Conservation (phyloP, 371 early-diverging fungal genomes). For the Vairimorpha ceranae region DNA sequence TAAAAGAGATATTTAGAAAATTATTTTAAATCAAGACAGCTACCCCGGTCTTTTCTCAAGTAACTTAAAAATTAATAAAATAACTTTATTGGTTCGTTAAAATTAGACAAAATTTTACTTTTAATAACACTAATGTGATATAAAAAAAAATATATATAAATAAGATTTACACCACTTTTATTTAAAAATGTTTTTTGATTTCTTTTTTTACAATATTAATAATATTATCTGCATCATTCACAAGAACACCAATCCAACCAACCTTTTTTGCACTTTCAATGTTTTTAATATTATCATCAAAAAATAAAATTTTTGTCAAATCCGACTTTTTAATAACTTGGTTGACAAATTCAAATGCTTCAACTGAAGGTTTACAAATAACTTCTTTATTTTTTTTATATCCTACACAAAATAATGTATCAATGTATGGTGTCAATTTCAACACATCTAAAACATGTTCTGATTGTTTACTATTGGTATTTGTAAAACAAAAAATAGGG, state of each 20-base stretch:
- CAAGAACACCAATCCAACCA: constrained; percentile 40
- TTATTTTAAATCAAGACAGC: no score
- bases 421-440: constrained; percentile 30
- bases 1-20: no score
- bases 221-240: neutral
- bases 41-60: no score
- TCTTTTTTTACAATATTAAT: neutral
- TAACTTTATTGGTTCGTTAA: no score
- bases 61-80: no score
- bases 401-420: neutral
- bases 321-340: neutral
- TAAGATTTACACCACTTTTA: no score
- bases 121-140: no score
- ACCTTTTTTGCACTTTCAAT: constrained; percentile 19
- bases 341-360: constrained; percentile 44
- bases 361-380: constrained; percentile 31
- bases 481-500: constrained; percentile 40
- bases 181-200: neutral
- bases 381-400: neutral
- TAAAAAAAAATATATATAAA: no score
- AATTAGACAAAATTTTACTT: no score
- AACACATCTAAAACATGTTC: constrained; percentile 24
- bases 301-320: constrained; percentile 41
- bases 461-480: constrained; percentile 23
- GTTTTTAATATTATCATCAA: constrained; percentile 50